A percentile compares a stretch with the other conserved stretches of the same genome.
Conservation (phyloP, 345 rosid genomes). For the Brassica cretica region DNA sequence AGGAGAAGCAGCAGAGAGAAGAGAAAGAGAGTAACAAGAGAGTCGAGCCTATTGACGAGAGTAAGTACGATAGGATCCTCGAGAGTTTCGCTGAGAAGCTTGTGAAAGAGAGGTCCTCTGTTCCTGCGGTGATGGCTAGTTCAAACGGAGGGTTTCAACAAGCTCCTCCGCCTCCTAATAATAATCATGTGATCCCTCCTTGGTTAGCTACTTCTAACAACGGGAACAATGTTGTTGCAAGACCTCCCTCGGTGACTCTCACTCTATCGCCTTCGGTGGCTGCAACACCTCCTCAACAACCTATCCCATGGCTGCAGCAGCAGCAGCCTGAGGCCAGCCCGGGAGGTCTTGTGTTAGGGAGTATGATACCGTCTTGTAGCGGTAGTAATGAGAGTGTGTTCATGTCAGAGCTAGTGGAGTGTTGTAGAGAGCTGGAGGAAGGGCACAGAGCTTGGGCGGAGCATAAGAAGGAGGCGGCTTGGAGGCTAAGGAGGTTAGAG, state of each 20-base stretch:
- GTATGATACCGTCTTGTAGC: slow-evolving; percentile 48
- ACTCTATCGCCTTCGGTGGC: slow-evolving; percentile 77
- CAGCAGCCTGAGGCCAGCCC: slow-evolving; percentile 51
- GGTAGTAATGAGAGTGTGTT: slow-evolving; percentile 47
- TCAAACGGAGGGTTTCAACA: slow-evolving; percentile 66
- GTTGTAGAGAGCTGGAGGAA: slow-evolving; percentile 91
- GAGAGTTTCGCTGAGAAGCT: slow-evolving; percentile 95
- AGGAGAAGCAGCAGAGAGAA: slow-evolving; percentile 92
- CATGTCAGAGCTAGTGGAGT: slow-evolving; percentile 73
- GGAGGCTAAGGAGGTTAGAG: slow-evolving; percentile 92
- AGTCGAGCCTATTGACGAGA: slow-evolving; percentile 76
- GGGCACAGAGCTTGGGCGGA: slow-evolving; percentile 81
- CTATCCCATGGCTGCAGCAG: slow-evolving; percentile 89
- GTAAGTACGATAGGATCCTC: slow-evolving; percentile 84
- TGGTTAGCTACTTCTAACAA: slow-evolving; percentile 87
- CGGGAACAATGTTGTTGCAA: slow-evolving; percentile 41
- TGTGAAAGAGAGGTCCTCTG: slow-evolving; percentile 59
- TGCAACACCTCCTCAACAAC: slow-evolving; percentile 60
- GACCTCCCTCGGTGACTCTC: slow-evolving; percentile 82
- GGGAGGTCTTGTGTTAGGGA: slow-evolving; percentile 49
- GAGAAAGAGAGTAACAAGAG: slow-evolving; percentile 71
- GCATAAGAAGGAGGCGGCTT: slow-evolving; percentile 91
- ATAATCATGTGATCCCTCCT: slow-evolving; percentile 60
- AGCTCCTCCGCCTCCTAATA: slow-evolving; percentile 39
- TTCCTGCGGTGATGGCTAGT: slow-evolving; percentile 59